Base-by-base conservation (phyloP, 2,329 filamentous ascomycete genomes). In the Pleoardoris graminearum region DNA sequence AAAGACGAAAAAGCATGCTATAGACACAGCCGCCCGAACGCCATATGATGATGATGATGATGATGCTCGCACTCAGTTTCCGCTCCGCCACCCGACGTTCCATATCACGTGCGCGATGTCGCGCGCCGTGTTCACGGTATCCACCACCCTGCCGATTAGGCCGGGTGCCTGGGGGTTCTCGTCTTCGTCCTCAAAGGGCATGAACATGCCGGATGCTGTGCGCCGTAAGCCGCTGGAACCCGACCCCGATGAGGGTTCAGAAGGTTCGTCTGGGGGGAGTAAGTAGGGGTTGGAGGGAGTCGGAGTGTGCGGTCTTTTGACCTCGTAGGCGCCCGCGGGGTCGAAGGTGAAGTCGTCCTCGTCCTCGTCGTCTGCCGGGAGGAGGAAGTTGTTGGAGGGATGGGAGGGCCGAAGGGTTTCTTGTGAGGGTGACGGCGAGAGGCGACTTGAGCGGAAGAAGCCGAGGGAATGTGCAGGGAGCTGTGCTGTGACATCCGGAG, bases 141-240 rank as follows among this genome's bases (percentile, higher is more conserved):
- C 89, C 69, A 92, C 85, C 44, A 95, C 86, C 64, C 87, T 85
- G 55, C 89, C 88, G 67, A 95, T 83, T 50, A 95, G 80, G 41
- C 88, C 87, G 46, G 80, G 74, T 7, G 76, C 74, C 3, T 77
- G 72, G 36, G 80, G 69, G 73, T 83, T 80, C 47, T 82, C 78
- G 59, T 91, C 89, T 54, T 85, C 85, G 62, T 91, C 88, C 62
- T 91, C 89, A 62, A 87, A 88, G 7, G 91, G 90, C 88, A 95
- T 92, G 65, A 96, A 88, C 90, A 96, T 95, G 61, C 91, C 91
- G 33, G 90, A 94, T 45, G 85, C 80, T 17, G 90, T 95, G 61
- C 91, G 82, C 57, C 87, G 85, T 79, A 95, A 86, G 47, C 86
- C 86, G 16, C 72, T 69, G 3, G 63, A 59, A 16, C 71, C 69